A percentile compares a stretch with the other conserved stretches of the same genome.
Conservation (phyloP, 192 early-diverging fungal species). For the Mortierella antarctica region DNA sequence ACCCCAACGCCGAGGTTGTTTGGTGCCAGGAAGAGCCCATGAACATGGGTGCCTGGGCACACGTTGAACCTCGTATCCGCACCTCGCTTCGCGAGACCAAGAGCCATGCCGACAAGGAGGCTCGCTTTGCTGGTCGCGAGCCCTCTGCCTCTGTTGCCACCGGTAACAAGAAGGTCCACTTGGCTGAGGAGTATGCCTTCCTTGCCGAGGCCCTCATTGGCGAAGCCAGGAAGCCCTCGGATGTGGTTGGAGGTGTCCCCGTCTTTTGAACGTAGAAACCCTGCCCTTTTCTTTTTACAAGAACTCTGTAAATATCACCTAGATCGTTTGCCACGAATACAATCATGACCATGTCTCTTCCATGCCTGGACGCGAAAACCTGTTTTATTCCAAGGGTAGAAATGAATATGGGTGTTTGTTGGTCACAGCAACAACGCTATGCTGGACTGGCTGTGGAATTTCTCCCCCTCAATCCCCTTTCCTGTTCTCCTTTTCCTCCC, state of each 20-base stretch:
- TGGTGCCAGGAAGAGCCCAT: constrained; percentile 97
- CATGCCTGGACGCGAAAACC: too few species aligned
- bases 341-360: too few species aligned
- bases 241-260: constrained; percentile 78
- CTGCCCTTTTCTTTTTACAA: neutral
- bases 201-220: constrained; percentile 79
- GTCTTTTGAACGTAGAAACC: constrained; percentile 55
- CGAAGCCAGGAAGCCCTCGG: constrained; percentile 70
- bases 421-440: too few species aligned
- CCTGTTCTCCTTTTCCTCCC: neutral
- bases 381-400: too few species aligned
- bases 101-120: constrained; percentile 67
- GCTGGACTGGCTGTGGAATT: too few species aligned
- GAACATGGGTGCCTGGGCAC: constrained; percentile 93
- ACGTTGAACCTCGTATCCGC: constrained; percentile 87
- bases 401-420: too few species aligned
- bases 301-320: neutral
- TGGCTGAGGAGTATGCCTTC: constrained; percentile 83
- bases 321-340: too few species aligned
- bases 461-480: neutral
- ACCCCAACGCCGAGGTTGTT: constrained; percentile 90
- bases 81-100: constrained; percentile 82
- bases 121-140: constrained; percentile 79
- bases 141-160: constrained; percentile 90
- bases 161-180: constrained; percentile 95